Evolutionary conservation across 2,329 filamentous ascomycete species (phyloP).

Genomic region (Tolypocladium sp.): DNA sequence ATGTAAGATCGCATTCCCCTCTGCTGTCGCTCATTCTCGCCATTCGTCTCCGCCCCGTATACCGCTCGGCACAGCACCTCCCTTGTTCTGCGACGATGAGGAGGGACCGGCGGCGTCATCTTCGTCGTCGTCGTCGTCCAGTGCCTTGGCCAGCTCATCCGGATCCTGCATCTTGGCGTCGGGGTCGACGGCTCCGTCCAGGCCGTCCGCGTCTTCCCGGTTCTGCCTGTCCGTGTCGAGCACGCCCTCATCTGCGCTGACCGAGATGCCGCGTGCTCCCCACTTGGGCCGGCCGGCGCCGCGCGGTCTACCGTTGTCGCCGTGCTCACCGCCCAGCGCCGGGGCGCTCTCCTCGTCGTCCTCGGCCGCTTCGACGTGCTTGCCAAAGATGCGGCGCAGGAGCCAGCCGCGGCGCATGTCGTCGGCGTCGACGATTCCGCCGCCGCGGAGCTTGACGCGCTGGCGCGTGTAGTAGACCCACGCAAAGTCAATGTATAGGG

Average conservation of each 20-base stretch:
- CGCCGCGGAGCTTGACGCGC: conserved; percentile 81
- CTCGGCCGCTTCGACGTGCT: conserved; percentile 38
- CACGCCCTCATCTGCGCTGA: conserved; percentile 55
- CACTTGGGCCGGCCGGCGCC: conserved; percentile 40
- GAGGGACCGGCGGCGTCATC: conserved; percentile 17
- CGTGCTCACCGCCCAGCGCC: conserved; percentile 28
- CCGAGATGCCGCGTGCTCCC: conserved; percentile 56
- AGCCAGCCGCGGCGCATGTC: conserved; percentile 82
- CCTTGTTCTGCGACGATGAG: conserved; percentile 14
- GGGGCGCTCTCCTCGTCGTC: conserved; percentile 53
- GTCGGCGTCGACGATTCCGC: conserved; percentile 82
- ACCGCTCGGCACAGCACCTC: conserved; percentile 23
- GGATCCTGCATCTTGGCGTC: conserved; percentile 60
- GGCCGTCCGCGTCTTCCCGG: conserved; percentile 34
- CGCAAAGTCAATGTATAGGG: conserved; percentile 85
- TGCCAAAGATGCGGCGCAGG: conserved; percentile 67
- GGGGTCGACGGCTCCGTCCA: conserved; percentile 41
- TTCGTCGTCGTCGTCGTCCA: conserved; percentile 48
- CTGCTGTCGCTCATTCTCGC: conserved; percentile 22
- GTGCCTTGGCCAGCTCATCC: conserved; percentile 51
- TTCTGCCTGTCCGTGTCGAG: conserved; percentile 39
- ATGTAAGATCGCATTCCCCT: conserved; percentile 1
- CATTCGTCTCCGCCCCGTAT: conserved; percentile 39
- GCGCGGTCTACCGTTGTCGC: conserved; percentile 13
- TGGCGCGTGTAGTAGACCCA: conserved; percentile 96